Evolutionary conservation across 78 protist species (phyloP).

Genomic region (Dictyostelium brefeldianum): DNA sequence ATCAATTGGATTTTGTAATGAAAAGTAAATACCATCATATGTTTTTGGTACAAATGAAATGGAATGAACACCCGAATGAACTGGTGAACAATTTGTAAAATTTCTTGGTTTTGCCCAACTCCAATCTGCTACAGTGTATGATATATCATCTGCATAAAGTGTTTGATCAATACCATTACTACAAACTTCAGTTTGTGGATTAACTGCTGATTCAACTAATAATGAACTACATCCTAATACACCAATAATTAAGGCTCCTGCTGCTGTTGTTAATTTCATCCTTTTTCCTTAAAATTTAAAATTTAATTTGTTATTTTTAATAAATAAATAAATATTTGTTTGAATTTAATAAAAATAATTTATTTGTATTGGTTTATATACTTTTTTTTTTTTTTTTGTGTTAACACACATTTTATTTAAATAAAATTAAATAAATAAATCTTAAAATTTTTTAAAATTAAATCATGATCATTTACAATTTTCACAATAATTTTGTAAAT

Average conservation of each 20-base stretch:
- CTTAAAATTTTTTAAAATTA: not conserved
- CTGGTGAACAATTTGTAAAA: conserved; percentile 1
- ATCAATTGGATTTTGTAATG: conserved; percentile 54
- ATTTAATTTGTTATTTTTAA: not conserved
- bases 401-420: too few relatives aligned
- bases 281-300: not conserved
- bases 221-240: not conserved
- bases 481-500: not conserved
- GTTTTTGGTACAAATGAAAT: conserved; percentile 51
- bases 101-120: conserved; percentile 43
- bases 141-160: conserved; percentile 34
- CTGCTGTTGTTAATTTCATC: conserved; percentile 13
- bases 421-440: not conserved
- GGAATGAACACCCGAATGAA: conserved; percentile 31
- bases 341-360: not conserved
- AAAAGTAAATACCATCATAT: conserved; percentile 46
- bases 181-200: not conserved
- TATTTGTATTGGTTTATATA: not conserved
- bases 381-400: too few relatives aligned
- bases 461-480: not conserved
- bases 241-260: not conserved
- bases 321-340: not conserved
- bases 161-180: conserved; percentile 33
- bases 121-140: conserved; percentile 30
- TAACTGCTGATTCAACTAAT: not conserved